Percentiles rank a stretch among this genome's conserved stretches.
phyloP scores from a whole-genome alignment of 768 basidiomycete genomes.

The Auricularia auricula-judae region DNA sequence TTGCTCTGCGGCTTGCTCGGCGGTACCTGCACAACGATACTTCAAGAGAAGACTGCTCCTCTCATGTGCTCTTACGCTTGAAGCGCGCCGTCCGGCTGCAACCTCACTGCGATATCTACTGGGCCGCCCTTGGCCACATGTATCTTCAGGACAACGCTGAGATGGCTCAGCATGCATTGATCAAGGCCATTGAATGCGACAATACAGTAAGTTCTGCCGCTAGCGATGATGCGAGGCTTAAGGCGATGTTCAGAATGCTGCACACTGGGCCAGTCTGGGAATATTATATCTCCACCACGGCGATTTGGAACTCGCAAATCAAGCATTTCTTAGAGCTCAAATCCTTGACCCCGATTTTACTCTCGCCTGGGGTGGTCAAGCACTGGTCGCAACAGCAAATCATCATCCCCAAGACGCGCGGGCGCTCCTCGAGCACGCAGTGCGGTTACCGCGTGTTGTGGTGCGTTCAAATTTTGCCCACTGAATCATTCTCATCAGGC shows the following conservation, averaged over 20 bases:
- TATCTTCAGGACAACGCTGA: conserved; percentile 57
- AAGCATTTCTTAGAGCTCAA: conserved; percentile 81
- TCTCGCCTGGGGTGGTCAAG: conserved; percentile 86
- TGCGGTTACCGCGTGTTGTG: conserved; percentile 43
- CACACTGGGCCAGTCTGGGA: conserved; percentile 80
- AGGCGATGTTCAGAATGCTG: conserved; percentile 40
- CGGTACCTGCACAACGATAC: conserved; percentile 21
- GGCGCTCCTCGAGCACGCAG: conserved; percentile 64
- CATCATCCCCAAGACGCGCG: conserved; percentile 51
- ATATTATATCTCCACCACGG: conserved; percentile 71
- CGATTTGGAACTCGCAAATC: conserved; percentile 74
- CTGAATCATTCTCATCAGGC: not conserved
- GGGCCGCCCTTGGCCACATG: conserved; percentile 73
- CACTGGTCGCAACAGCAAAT: conserved; percentile 50
- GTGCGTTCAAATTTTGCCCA: conserved; percentile 29
- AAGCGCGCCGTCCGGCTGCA: conserved; percentile 66
- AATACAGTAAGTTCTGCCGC: conserved; percentile 45
- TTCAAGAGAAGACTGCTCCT: conserved; percentile 26
- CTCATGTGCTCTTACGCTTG: conserved; percentile 35
- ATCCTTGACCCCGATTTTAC: conserved; percentile 85
- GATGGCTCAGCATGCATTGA: conserved; percentile 83
- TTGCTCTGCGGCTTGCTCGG: conserved; percentile 44
- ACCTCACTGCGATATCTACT: conserved; percentile 60
- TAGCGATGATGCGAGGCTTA: not conserved
- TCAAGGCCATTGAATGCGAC: conserved; percentile 79